These are phyloP conservation scores for Amanita inopinata DNA, from an alignment of 768 basidiomycete genomes.

Conservation along the genomic window DNA sequence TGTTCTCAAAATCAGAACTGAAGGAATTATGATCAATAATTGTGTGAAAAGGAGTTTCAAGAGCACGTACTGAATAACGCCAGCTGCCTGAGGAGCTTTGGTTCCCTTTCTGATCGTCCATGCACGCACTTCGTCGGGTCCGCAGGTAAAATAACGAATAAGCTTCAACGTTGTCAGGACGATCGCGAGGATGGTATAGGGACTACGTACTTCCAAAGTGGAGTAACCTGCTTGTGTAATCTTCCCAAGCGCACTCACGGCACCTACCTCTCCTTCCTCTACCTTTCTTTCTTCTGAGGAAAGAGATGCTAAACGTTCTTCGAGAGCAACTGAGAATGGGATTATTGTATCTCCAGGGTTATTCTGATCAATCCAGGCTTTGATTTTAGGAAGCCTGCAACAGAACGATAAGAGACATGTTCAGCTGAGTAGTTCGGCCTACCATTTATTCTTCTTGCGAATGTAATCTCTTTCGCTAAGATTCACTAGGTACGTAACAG, in stretches of 20 bases:
- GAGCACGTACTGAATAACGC: constrained; percentile 83
- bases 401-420: neutral
- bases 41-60: neutral
- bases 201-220: constrained; percentile 60
- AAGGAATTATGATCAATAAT: neutral
- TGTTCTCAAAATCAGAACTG: constrained; percentile 95
- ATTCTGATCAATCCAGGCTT: constrained; percentile 94
- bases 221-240: constrained; percentile 93
- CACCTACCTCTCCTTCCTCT: constrained; percentile 69
- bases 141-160: constrained; percentile 95
- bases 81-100: constrained; percentile 95
- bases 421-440: neutral
- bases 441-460: constrained; percentile 99
- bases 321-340: constrained; percentile 93
- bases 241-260: constrained; percentile 72
- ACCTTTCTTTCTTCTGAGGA: constrained; percentile 62
- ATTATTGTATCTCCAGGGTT: constrained; percentile 95
- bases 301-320: constrained; percentile 73
- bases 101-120: constrained; percentile 95
- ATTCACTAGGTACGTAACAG: constrained; percentile 97
- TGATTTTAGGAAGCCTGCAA: constrained; percentile 86
- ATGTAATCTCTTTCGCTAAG: constrained; percentile 89
- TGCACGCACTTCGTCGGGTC: constrained; percentile 92
- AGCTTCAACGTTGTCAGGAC: constrained; percentile 35
- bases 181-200: neutral